Conservation (phyloP, 345 rosid species). For the Citrus glauca region DNA sequence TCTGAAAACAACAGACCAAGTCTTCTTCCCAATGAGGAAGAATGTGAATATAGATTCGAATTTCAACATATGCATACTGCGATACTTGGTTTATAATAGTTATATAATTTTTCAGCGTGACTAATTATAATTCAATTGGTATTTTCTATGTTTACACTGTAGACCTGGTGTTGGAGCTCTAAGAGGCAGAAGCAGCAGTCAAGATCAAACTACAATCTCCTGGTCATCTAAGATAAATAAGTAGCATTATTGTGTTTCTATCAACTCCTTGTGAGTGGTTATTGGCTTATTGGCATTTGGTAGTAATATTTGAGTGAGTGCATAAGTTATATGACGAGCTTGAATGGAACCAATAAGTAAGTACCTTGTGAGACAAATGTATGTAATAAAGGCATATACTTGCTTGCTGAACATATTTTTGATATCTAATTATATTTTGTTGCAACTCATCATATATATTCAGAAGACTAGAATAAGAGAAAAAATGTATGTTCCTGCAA, state of each 20-base stretch:
- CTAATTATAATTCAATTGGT: not conserved
- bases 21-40: no score
- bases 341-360: constrained; percentile 17
- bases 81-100: no score
- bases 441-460: not conserved
- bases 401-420: not conserved
- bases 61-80: not conserved
- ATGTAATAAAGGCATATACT: not conserved
- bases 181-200: constrained; percentile 20
- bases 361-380: constrained; percentile 2
- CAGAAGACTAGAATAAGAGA: constrained; percentile 5
- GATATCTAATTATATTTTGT: not conserved
- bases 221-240: not conserved
- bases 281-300: constrained; percentile 3
- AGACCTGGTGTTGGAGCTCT: constrained; percentile 81
- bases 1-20: no score
- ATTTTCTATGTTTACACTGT: constrained; percentile 9
- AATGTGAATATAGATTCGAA: not conserved
- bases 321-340: constrained; percentile 16
- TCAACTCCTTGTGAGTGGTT: constrained; percentile 1
- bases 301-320: constrained; percentile 19
- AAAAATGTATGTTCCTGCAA: constrained; percentile 2
- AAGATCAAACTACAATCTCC: constrained; percentile 6
- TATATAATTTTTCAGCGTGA: not conserved
- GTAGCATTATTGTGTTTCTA: constrained; percentile 14